Percentiles rank a stretch among this genome's conserved stretches.
Evolutionary conservation across 1,284 basidiomycete genomes (phyloP).

Genomic region (Cryptococcus wingfieldii): DNA sequence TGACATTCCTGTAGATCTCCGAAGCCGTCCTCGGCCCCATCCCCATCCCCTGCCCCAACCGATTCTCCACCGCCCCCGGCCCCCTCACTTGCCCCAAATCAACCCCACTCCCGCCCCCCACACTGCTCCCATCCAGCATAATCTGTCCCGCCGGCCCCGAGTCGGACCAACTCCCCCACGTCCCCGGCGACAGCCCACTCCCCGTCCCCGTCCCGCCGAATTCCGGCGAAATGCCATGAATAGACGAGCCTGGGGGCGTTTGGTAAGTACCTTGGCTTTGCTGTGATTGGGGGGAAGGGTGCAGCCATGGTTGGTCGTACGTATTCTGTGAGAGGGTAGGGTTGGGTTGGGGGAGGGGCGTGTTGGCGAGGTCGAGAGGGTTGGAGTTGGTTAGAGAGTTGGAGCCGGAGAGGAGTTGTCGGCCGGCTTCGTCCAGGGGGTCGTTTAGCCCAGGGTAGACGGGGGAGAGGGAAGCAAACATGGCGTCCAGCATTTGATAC

Average conservation of each 20-base stretch:
- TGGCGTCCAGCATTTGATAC: slow-evolving; percentile 43
- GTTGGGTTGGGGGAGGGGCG: slow-evolving; percentile 1
- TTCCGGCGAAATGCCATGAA: too few species aligned
- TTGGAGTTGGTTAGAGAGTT: background rate
- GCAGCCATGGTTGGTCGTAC: slow-evolving; percentile 14
- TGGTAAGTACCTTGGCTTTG: too few species aligned
- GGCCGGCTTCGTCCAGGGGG: slow-evolving; percentile 15
- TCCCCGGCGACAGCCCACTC: slow-evolving; percentile 1
- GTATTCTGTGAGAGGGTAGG: background rate
- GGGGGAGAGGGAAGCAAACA: slow-evolving; percentile 41
- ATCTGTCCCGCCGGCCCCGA: background rate
- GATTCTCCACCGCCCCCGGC: background rate
- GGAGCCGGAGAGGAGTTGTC: slow-evolving; percentile 4
- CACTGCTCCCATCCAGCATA: slow-evolving; percentile 5
- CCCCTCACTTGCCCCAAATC: background rate
- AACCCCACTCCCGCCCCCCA: background rate
- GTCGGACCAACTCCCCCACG: background rate
- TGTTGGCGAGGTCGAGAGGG: background rate
- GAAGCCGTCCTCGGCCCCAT: slow-evolving; percentile 7
- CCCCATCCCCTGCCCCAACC: background rate
- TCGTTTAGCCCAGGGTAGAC: slow-evolving; percentile 22
- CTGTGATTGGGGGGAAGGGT: slow-evolving; percentile 6
- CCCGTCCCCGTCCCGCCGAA: background rate
- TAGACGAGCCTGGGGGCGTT: too few species aligned
- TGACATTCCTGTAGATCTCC: slow-evolving; percentile 68